phyloP scores from a whole-genome alignment of 306 rosid species.

The Rosa persica region DNA sequence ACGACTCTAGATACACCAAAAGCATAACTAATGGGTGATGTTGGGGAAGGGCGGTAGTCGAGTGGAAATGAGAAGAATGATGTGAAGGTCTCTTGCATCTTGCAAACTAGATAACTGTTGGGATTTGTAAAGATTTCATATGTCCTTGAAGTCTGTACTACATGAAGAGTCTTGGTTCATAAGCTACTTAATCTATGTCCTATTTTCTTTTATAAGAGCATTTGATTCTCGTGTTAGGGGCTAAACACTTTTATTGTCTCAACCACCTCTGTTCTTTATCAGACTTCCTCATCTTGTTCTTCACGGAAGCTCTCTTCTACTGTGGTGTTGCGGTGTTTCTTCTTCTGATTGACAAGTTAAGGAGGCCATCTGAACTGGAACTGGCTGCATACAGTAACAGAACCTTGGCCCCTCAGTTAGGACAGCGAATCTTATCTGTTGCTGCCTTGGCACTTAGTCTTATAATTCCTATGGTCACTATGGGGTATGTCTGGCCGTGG shows the following conservation, averaged over 20 bases:
- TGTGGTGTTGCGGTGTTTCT: constrained; percentile 83
- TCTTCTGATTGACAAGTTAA: constrained; percentile 58
- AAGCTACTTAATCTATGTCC: not conserved
- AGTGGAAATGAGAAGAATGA: constrained; percentile 1
- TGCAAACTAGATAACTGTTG: not conserved
- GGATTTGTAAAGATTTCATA: not conserved
- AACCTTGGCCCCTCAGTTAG: constrained; percentile 51
- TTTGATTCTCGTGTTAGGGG: not conserved
- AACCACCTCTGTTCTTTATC: constrained; percentile 38
- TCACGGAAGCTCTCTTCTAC: constrained; percentile 96
- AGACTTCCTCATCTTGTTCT: constrained; percentile 98
- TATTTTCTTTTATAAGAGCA: not conserved
- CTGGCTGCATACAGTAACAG: constrained; percentile 29
- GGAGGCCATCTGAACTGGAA: constrained; percentile 53
- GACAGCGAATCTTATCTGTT: constrained; percentile 76
- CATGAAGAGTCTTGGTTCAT: not conserved
- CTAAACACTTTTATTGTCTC: constrained; percentile 20
- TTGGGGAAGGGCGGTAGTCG: constrained; percentile 19
- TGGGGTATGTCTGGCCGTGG: constrained; percentile 99
- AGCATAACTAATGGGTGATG: constrained; percentile 6
- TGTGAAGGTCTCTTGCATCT: not conserved
- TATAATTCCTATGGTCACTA: constrained; percentile 94
- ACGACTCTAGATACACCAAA: constrained; percentile 5
- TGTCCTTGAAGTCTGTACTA: not conserved
- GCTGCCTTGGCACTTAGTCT: constrained; percentile 83